A percentile compares a stretch with the other conserved stretches of the same genome.
Evolutionary conservation across 2,329 filamentous ascomycete species (phyloP).

Genomic region (Aspergillus luchuensis): DNA sequence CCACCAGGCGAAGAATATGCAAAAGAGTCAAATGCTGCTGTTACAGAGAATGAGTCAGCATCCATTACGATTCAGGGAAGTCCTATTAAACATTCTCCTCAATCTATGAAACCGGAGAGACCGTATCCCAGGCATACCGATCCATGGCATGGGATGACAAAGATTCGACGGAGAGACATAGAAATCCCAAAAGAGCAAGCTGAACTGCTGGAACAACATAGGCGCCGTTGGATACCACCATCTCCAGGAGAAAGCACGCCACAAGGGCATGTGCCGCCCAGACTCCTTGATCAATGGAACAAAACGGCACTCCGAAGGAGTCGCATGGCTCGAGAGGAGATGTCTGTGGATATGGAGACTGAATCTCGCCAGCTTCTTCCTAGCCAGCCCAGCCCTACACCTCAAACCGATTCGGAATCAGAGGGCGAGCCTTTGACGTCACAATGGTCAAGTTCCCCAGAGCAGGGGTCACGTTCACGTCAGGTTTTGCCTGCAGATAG

Average conservation of each 20-base stretch:
- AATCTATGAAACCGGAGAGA: background rate
- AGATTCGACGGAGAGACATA: slow-evolving; percentile 47
- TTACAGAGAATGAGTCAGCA: background rate
- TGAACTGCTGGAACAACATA: slow-evolving; percentile 48
- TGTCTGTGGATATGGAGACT: background rate
- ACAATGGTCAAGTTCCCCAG: slow-evolving; percentile 25
- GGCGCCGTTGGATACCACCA: slow-evolving; percentile 45
- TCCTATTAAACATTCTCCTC: background rate
- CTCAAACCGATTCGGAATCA: slow-evolving; percentile 22
- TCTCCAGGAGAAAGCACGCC: slow-evolving; percentile 28
- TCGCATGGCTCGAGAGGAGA: background rate
- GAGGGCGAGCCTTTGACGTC: slow-evolving; percentile 14
- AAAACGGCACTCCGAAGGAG: slow-evolving; percentile 21
- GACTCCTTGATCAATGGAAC: slow-evolving; percentile 42
- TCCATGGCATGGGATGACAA: slow-evolving; percentile 37
- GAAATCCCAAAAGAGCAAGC: slow-evolving; percentile 54
- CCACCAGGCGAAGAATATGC: background rate
- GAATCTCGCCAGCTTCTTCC: slow-evolving; percentile 4
- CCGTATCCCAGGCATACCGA: slow-evolving; percentile 7
- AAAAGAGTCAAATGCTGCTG: background rate
- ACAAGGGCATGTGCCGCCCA: slow-evolving; percentile 38
- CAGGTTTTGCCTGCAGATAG: slow-evolving; percentile 33
- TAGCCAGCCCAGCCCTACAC: slow-evolving; percentile 12
- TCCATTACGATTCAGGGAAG: background rate
- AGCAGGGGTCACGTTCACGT: slow-evolving; percentile 10